Evolutionary conservation across 2,329 filamentous ascomycete genomes (phyloP), one percentile per base, ranked within the genome.

Genomic region (Paraphoma sp.): DNA sequence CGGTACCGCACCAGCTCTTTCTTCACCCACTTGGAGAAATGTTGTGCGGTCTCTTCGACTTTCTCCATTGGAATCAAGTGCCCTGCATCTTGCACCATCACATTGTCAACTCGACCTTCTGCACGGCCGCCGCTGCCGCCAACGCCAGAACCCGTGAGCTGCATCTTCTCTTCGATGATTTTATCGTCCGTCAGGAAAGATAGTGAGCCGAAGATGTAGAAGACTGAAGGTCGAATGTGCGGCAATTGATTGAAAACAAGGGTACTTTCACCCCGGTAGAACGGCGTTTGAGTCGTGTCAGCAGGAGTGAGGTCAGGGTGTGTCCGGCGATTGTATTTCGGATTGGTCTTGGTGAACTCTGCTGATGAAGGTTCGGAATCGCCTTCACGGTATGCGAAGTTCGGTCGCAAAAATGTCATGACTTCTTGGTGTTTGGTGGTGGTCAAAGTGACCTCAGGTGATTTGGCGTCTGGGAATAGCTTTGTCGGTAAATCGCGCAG

Each of bases 351-450:
- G 0, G 69, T 67, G 48, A 65, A 74, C 2, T 69, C 64, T 12
- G 61, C 59, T 31, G 68, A 72, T 17, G 67, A 72, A 1, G 73
- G 73, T 63, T 88, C 84, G 1, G 79, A 81, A 3, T 82, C 70
- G 30, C 67, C 71, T 63, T 72, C 76, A 16, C 58, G 63, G 53
- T 81, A 73, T 7, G 84, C 56, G 30, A 83, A 86, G 56, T 85
- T 84, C 0, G 87, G 85, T 0, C 90, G 84, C 61, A 91, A 78
- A 73, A 89, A 95, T 1, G 88, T 92, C 69, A 92, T 89, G 53
- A 95, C 90, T 79, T 96, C 92, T 72, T 97, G 92, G 74, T 96
- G 90, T 68, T 93, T 92, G 0, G 92, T 89, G 0, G 94, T 98
- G 1, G 86, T 85, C 2, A 95, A 82, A 0, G 92, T 94, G 1